Evolutionary conservation across 345 rosid genomes (phyloP).

Genomic region (Eucalyptus marginata): DNA sequence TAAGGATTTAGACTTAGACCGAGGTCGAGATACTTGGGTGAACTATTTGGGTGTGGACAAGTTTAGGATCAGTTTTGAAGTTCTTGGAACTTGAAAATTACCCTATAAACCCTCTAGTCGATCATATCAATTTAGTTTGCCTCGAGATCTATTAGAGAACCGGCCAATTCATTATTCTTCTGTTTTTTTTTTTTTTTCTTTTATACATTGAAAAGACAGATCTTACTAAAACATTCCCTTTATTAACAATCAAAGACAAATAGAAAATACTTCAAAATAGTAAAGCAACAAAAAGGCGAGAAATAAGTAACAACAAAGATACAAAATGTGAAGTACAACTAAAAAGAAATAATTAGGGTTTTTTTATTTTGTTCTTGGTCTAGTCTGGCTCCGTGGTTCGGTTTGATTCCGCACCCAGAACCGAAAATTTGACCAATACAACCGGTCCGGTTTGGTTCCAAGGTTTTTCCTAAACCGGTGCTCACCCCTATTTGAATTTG

Average conservation of each 20-base stretch:
- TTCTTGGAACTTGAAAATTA: no score
- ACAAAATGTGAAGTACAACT: neutral
- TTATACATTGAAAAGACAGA: neutral
- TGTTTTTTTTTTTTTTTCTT: neutral
- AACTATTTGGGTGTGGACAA: neutral
- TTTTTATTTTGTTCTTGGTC: neutral
- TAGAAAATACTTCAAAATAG: neutral
- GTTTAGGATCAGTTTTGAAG: neutral
- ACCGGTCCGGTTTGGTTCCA: rapidly evolving
- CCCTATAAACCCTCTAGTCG: neutral
- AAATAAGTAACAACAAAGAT: neutral
- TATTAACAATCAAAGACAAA: neutral
- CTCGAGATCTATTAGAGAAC: neutral
- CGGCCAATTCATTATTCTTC: neutral
- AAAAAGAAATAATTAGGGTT: neutral
- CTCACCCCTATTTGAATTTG: neutral
- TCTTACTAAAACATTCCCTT: neutral
- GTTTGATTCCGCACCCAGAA: rapidly evolving
- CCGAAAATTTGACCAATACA: no score
- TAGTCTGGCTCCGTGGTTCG: rapidly evolving
- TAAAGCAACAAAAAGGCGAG: neutral
- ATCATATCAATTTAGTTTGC: neutral
- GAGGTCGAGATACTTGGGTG: neutral
- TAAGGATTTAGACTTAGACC: neutral
- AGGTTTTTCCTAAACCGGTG: rapidly evolving